Evolutionary conservation across 345 rosid genomes (phyloP).

Genomic region (Dipteronia sinensis): DNA sequence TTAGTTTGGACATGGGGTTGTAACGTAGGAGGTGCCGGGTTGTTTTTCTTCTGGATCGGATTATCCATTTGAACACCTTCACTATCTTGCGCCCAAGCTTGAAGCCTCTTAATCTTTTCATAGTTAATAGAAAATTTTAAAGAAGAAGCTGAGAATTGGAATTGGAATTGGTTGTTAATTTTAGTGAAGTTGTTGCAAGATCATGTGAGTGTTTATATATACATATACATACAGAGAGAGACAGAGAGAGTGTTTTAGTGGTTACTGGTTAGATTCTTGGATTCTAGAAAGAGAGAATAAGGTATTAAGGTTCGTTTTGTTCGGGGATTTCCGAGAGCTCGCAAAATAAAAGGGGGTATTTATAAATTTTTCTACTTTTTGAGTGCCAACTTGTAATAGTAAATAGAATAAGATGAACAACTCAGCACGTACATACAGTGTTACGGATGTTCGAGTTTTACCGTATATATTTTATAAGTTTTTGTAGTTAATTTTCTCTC

Average conservation of each 20-base stretch:
- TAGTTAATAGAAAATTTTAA: background rate
- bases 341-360: background rate
- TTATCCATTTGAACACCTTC: slow-evolving; percentile 47
- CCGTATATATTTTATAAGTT: too few relatives aligned
- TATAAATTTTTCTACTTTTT: background rate
- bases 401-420: background rate
- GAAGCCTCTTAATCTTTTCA: slow-evolving; percentile 58
- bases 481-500: too few relatives aligned
- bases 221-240: background rate
- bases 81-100: slow-evolving; percentile 49
- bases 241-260: background rate
- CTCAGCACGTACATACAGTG: too few relatives aligned
- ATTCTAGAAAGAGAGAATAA: background rate
- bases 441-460: too few relatives aligned
- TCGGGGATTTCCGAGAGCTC: background rate
- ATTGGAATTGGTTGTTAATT: background rate
- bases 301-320: slow-evolving; percentile 2
- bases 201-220: background rate
- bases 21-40: slow-evolving; percentile 2
- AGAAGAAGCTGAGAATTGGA: background rate
- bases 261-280: background rate
- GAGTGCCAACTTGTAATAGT: background rate
- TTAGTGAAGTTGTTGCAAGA: background rate
- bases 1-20: slow-evolving; percentile 43
- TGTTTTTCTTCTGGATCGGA: slow-evolving; percentile 38